Base-by-base conservation (phyloP, 176 grass and related monocot species). In the Carex parvula region DNA sequence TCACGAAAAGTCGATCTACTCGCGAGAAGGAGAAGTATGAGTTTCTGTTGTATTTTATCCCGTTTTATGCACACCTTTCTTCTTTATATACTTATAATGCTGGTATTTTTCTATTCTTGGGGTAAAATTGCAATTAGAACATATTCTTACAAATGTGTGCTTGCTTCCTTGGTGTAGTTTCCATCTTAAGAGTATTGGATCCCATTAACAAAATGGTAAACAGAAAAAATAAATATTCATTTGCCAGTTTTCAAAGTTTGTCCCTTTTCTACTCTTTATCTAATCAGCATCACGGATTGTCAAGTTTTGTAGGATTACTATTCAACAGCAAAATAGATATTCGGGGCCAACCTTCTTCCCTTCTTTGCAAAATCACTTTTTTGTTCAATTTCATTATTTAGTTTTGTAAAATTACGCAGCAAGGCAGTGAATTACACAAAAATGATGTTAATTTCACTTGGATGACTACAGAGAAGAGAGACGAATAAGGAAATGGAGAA, bases 401-500 rank as follows among this genome's bases (percentile, higher is more conserved):
- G 50, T 55, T 74, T 29, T 55, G 48, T 77, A 55, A 30, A 9
- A 77, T 56, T 56, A 55, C 48, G 20, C 22, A 54, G 48, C 20
- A 76, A 76, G 30, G 20, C 72, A 77, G 11, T 77, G 50, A 46
- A 44, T 71, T 71, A 75, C 71, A 53, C 6, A 52, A 53, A 53
- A 78, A 57, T 78, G 73, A 53, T 78, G 73, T 24, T 32, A 52
- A 58, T 58, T 7, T 89, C 42, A 56, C 80, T 72, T 44, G 42
- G 54, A 58, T 85, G 70, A 81, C n/a, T 68, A 10, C 61, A 99
- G 96, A 65, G 96, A 99, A 67, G 89, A 95, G 84, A 89, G 83
- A 70, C 84, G 88, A 73, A 95, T 99, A 89, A 93, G 86, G 70
- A 99, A 99, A 74, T 99, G 96, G 96, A 95, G 96, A 89, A 94